Conservation (phyloP, 306 rosid genomes). For the Canavalia ensiformis region DNA sequence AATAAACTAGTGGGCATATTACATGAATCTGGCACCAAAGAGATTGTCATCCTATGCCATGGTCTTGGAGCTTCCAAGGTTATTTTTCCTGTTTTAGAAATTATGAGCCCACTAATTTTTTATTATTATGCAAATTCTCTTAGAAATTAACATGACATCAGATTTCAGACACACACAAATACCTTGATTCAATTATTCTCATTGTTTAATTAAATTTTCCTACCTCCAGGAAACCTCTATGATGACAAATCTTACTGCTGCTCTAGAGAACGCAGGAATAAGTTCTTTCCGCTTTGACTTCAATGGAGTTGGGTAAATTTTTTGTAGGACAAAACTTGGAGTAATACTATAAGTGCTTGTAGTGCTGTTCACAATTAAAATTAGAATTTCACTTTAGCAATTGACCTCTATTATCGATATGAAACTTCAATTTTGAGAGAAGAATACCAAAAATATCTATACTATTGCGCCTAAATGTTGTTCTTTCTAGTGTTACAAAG, state of each 20-base stretch:
- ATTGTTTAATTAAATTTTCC: slow-evolving; percentile 26
- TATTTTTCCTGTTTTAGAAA: slow-evolving; percentile 4
- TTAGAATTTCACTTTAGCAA: too few relatives aligned
- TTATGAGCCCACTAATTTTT: background rate
- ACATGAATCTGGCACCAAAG: slow-evolving; percentile 76
- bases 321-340: background rate
- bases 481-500: too few relatives aligned
- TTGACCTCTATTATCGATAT: too few relatives aligned
- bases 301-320: slow-evolving; percentile 78
- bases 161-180: background rate
- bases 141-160: slow-evolving; percentile 9
- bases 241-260: slow-evolving; percentile 62
- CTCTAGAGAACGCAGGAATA: slow-evolving; percentile 70
- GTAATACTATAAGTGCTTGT: background rate
- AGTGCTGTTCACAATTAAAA: background rate
- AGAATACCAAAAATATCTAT: too few relatives aligned
- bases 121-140: background rate
- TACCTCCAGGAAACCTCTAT: slow-evolving; percentile 59
- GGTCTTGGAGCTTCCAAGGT: slow-evolving; percentile 80
- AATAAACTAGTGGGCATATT: slow-evolving; percentile 80
- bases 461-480: too few relatives aligned
- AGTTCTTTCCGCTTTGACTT: slow-evolving; percentile 84
- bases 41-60: slow-evolving; percentile 79
- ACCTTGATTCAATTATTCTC: background rate
- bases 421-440: too few relatives aligned